Evolutionary conservation across 2,329 filamentous ascomycete genomes (phyloP), one percentile per base, ranked within the genome.

Genomic region (Trichoderma sp.): DNA sequence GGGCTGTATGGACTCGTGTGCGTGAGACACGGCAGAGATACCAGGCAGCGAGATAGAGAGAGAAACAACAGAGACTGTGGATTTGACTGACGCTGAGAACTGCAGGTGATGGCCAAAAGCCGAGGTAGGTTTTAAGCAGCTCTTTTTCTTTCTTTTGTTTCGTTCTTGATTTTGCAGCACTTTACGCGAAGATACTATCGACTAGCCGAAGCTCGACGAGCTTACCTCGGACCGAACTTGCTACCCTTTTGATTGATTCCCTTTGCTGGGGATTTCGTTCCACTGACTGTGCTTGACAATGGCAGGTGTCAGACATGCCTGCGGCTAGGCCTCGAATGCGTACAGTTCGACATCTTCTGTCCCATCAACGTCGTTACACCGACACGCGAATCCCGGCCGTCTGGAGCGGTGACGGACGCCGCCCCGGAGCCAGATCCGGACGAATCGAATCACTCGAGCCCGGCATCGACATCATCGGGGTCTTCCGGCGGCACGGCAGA

Each of bases 321-420:
- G 20, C 68, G 68, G 3, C 23, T 70, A 6, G 68, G 68, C 58
- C 68, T 70, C 23, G 68, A 70, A 32, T 70, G 68, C 59, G 68
- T 63, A 23, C 68, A 70, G 47, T 70, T 70, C 47, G 68, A 70
- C 59, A 64, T 64, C 34, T 70, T 70, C 50, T 70, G 68, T 58
- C 68, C 68, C 32, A 64, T 70, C 68, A 70, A 70, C 50, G 68
- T 70, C 7, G 59, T 70, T 30, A 70, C 58, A 30, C 68, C 68
- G 58, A 70, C 68, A 47, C 68, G 68, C 47, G 68, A 70, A n/a
- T 53, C 67, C 30, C 67, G 67, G 67, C 57, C 67, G 26, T 39
- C 53, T 30, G 39, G 57, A 47, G 55, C 66, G 23, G 65, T 43
- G 28, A 50, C 55, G 17, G 55, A 59, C 55, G n/a, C 36, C 66